Base-by-base conservation (phyloP, 2,329 filamentous ascomycete genomes). In the Penicillium sp. region DNA sequence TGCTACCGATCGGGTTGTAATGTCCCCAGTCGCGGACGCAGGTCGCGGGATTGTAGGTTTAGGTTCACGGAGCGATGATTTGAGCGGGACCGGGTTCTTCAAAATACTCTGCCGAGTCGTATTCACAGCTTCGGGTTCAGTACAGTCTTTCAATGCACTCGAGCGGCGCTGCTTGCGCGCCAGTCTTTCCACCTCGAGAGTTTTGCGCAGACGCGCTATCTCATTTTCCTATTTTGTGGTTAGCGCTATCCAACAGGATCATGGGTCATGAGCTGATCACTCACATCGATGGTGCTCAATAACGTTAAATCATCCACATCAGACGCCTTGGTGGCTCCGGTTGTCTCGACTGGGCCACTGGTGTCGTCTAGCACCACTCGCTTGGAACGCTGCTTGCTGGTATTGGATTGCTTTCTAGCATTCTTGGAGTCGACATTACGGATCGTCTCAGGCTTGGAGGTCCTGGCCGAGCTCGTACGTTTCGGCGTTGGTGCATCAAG, bases 31-130 rank as follows among this genome's bases (percentile, higher is more conserved):
- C n/a, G 59, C 61, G 3, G 62, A 64, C 8, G 54, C 52, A 39
- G 62, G 59, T 30, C 62, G 53, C 13, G 54, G 31, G 3, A 55
- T 50, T 22, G 57, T 54, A 6, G 56, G 56, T 7, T 68, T 73
- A 4, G 66, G 48, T 36, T 76, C 73, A 42, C 72, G 76, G 47
- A 77, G 54, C 0, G 74, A 77, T 1, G 75, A 76, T 49, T 76
- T 77, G 35, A 73, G 72, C n/a, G 69, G 68, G 11, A 45, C 41
- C 20, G 55, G 42, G 1, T 63, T 56, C 46, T 59, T 67, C 15
- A 60, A 55, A 34, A 56, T 57, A 48, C 62, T 66, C 47, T 62
- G 52, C 42, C 64, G 50, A 47, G 65, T 52, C 33, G 59, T 30
- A 51, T 61, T 48, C 6, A 57, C 41, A 1, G 68, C 71, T 12